These are phyloP conservation scores for Basipetospora sp. DNA, from an alignment of 2,329 filamentous ascomycete species.

Conservation along the genomic window DNA sequence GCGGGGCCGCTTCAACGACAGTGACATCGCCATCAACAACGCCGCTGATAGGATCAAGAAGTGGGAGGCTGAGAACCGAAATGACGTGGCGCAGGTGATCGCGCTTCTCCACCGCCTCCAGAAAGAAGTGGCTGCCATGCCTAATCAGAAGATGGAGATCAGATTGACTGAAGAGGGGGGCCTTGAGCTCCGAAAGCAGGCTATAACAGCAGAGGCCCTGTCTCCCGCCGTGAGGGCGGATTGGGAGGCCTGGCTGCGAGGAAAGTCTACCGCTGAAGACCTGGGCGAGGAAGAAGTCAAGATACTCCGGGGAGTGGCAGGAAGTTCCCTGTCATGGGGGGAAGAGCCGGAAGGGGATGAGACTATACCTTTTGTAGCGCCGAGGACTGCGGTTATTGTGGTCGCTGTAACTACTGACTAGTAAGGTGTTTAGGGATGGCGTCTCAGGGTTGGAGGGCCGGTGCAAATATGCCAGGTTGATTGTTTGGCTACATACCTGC, in stretches of 20 bases:
- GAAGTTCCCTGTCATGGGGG: not conserved
- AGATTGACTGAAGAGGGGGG: conserved; percentile 7
- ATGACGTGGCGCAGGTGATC: conserved; percentile 16
- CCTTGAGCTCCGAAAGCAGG: conserved; percentile 15
- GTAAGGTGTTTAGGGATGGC: too few relatives aligned
- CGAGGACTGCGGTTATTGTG: too few relatives aligned
- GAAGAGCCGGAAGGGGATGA: conserved; percentile 1
- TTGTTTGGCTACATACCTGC: too few relatives aligned
- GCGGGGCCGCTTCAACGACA: conserved; percentile 20
- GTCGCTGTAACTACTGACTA: too few relatives aligned
- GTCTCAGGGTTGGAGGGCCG: too few relatives aligned
- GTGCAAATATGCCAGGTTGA: not conserved
- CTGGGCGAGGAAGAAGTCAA: too few relatives aligned
- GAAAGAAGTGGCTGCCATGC: not conserved
- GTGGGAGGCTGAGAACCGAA: conserved; percentile 23
- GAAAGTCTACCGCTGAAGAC: too few relatives aligned
- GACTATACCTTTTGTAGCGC: not conserved
- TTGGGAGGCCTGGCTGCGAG: conserved; percentile 17
- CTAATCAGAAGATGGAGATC: conserved; percentile 12
- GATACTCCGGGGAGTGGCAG: not conserved
- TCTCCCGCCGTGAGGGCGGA: conserved; percentile 11
- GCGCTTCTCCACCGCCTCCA: conserved; percentile 12
- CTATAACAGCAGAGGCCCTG: conserved; percentile 12
- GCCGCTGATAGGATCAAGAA: conserved; percentile 15
- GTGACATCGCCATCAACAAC: conserved; percentile 19